Percentiles rank a stretch among this genome's conserved stretches.
Conservation (phyloP, 2,329 filamentous ascomycete species). For the Calonectria multiphialidica region DNA sequence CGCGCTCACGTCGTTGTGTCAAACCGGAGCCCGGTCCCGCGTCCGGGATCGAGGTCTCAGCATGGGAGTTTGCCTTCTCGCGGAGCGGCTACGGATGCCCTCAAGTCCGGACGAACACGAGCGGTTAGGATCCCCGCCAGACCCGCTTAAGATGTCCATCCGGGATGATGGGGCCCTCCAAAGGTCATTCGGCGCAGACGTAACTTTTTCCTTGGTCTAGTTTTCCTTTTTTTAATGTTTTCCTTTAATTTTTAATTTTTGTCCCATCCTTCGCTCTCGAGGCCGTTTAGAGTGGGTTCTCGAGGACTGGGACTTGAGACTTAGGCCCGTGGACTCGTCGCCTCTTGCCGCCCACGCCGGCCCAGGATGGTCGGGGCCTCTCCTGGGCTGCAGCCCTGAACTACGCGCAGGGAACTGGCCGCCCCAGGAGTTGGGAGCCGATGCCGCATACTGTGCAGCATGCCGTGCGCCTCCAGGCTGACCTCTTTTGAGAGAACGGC, state of each 20-base stretch:
- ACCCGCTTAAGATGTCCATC: constrained; percentile 15
- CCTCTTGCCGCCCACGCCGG: constrained; percentile 29
- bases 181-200: background rate
- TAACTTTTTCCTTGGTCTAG: background rate
- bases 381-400: constrained; percentile 20
- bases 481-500: constrained; percentile 12
- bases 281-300: constrained; percentile 21
- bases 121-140: constrained; percentile 2
- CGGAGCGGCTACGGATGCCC: constrained; percentile 9
- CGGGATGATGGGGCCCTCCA: constrained; percentile 10
- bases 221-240: background rate
- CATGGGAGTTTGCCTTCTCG: constrained; percentile 6
- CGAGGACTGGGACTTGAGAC: constrained; percentile 17
- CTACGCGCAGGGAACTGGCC: constrained; percentile 19
- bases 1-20: constrained; percentile 10
- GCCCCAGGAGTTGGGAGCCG: constrained; percentile 37
- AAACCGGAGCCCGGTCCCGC: background rate
- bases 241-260: too few relatives aligned
- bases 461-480: constrained; percentile 25
- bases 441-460: constrained; percentile 39
- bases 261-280: background rate
- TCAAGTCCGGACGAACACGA: constrained; percentile 26
- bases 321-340: constrained; percentile 21
- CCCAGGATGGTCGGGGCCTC: constrained; percentile 25
- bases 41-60: background rate